These are phyloP conservation scores for Bromus sterilis DNA, from an alignment of 176 grass and related monocot species.

Conservation along the genomic window DNA sequence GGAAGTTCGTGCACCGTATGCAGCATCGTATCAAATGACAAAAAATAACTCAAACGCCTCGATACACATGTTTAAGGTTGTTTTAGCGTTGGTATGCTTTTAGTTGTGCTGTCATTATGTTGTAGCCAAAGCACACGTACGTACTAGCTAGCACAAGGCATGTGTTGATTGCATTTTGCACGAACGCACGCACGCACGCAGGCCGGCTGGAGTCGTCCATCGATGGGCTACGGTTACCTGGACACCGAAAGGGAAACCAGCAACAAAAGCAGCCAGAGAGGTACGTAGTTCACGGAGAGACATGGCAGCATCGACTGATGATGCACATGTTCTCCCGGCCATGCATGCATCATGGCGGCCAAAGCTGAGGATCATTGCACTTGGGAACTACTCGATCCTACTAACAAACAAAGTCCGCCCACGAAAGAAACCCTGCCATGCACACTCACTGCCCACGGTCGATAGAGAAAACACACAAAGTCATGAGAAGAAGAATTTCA, in stretches of 20 bases:
- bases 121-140: background rate
- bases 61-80: no score
- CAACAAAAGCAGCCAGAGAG: background rate
- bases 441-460: no score
- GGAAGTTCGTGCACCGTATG: no score
- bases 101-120: no score
- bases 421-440: no score
- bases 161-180: background rate
- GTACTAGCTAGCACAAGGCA: no score
- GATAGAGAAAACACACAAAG: no score
- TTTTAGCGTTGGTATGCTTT: no score
- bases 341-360: background rate
- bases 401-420: background rate
- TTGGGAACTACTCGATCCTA: no score
- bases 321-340: background rate
- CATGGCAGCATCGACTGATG: background rate
- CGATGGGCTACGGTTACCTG: conserved; percentile 2
- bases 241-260: background rate
- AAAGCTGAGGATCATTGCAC: background rate
- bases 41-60: no score
- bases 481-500: no score
- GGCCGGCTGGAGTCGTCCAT: background rate
- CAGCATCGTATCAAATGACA: no score
- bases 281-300: background rate
- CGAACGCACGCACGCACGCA: background rate